Evolutionary conservation across 352 stramenopile species (phyloP).

Genomic region (Blastocystis sp.): DNA sequence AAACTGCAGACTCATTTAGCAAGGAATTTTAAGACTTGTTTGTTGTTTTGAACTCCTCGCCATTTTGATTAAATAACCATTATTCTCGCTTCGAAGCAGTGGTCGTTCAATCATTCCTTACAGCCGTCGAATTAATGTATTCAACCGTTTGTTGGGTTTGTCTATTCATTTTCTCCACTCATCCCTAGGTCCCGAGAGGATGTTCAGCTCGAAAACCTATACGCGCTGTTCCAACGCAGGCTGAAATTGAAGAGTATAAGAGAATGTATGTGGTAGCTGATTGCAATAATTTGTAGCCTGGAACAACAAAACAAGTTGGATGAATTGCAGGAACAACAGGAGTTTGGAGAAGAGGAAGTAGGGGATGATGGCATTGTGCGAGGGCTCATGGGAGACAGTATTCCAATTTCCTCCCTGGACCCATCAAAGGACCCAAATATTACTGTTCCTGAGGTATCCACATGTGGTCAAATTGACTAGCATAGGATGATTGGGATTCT

Average conservation of each 20-base stretch:
- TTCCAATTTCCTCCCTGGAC: slow-evolving; percentile 28
- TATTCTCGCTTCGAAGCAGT: background rate
- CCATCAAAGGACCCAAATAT: slow-evolving; percentile 51
- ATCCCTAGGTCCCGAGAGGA: slow-evolving; percentile 42
- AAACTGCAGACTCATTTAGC: background rate
- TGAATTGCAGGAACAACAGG: background rate
- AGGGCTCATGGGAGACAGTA: slow-evolving; percentile 31
- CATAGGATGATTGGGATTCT: slow-evolving; percentile 43
- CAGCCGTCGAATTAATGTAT: slow-evolving; percentile 48
- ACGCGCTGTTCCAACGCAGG: slow-evolving; percentile 36
- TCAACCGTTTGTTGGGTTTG: slow-evolving; percentile 66
- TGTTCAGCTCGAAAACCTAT: slow-evolving; percentile 51
- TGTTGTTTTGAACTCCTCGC: background rate
- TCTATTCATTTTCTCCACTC: no score
- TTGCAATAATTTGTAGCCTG: background rate
- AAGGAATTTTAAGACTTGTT: slow-evolving; percentile 2
- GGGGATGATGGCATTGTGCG: background rate
- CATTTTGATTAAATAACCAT: background rate
- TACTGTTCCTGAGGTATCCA: background rate
- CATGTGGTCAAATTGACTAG: background rate
- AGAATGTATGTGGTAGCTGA: background rate
- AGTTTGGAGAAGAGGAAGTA: background rate
- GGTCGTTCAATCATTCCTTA: background rate
- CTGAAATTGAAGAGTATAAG: slow-evolving; percentile 65
- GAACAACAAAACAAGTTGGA: slow-evolving; percentile 10